Evolutionary conservation across 2,329 filamentous ascomycete species (phyloP), one percentile per base, ranked within the genome.

Genomic region (Fusarium concolor): DNA sequence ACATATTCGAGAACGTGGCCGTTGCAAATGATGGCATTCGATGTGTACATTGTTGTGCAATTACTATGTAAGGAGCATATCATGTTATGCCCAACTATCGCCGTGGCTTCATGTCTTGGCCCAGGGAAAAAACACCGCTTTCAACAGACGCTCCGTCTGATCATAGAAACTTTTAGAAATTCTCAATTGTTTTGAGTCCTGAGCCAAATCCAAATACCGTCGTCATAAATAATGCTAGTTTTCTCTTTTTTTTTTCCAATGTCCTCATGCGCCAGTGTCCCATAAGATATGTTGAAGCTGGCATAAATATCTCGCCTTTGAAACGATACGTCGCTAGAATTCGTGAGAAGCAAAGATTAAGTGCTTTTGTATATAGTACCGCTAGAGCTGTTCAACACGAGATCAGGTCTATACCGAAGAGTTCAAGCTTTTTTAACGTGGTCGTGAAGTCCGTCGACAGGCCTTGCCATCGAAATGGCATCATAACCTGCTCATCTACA

Each of bases 301-400:
- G 33, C 31, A 65, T 37, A 12, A 24, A 43, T 37, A 33, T 45
- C 15, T 65, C 39, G 45, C 33, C 49, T 33, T 52, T 28, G 22
- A 59, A 56, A 65, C 29, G n/a, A 37, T 46, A 22, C 61, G 38
- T 56, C 38, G 66, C 47, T 26, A 20, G 24, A 22, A 55, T 44
- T 47, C 24, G 61, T 61, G 20, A 43, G 29, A 69, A 59, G 51
- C 39, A 52, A 64, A 51, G 33, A 56, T 52, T 51, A 54, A 39
- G 31, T 53, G 62, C 59, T 68, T 57, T 68, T 57, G 45, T 31
- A 51, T 62, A 67, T 53, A 68, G 51, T 67, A 61, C 38, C 54
- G 67, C 54, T 50, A 56, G 42, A 31, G 28, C 41, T 63, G 26
- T 53, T 55, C 53, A 43, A 55, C 37, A 52, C 14, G 24, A 45